A percentile compares a stretch with the other conserved stretches of the same genome.
Evolutionary conservation across 192 early-diverging fungal species (phyloP).

Genomic region (Backusella macrospora): DNA sequence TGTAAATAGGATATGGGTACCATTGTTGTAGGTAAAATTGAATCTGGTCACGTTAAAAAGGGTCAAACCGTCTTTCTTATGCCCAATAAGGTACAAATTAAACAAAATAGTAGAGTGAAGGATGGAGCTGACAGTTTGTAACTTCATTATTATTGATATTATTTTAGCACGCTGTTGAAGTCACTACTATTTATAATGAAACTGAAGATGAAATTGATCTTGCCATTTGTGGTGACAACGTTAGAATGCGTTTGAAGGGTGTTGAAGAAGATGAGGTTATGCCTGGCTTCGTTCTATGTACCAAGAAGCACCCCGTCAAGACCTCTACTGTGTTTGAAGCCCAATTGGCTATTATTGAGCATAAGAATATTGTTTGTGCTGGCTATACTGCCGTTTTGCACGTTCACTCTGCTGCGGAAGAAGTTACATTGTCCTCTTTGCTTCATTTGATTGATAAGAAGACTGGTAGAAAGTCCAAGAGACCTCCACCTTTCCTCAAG

Average conservation of each 20-base stretch:
- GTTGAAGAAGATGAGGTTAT: constrained; percentile 94
- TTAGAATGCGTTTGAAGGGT: constrained; percentile 84
- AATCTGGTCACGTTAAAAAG: constrained; percentile 89
- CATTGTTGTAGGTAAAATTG: constrained; percentile 94
- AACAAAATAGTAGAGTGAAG: neutral
- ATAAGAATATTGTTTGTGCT: constrained; percentile 94
- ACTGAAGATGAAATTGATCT: constrained; percentile 73
- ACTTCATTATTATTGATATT: neutral
- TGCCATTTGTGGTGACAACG: constrained; percentile 91
- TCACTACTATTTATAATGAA: constrained; percentile 83
- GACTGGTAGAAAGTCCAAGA: constrained; percentile 85
- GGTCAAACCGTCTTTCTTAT: constrained; percentile 87
- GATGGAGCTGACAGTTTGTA: neutral
- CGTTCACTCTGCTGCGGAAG: constrained; percentile 86
- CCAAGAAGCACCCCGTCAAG: constrained; percentile 77
- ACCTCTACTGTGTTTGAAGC: constrained; percentile 82
- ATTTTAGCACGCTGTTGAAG: constrained; percentile 57
- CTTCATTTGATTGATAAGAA: constrained; percentile 94
- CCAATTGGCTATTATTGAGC: constrained; percentile 88
- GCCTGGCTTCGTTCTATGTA: constrained; percentile 88
- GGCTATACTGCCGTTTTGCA: constrained; percentile 95
- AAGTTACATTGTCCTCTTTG: constrained; percentile 79
- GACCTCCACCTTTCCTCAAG: constrained; percentile 92
- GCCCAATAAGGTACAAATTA: constrained; percentile 80
- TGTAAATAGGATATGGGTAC: constrained; percentile 89